phyloP scores from a whole-genome alignment of 306 rosid species.

The Dryas alaskensis region DNA sequence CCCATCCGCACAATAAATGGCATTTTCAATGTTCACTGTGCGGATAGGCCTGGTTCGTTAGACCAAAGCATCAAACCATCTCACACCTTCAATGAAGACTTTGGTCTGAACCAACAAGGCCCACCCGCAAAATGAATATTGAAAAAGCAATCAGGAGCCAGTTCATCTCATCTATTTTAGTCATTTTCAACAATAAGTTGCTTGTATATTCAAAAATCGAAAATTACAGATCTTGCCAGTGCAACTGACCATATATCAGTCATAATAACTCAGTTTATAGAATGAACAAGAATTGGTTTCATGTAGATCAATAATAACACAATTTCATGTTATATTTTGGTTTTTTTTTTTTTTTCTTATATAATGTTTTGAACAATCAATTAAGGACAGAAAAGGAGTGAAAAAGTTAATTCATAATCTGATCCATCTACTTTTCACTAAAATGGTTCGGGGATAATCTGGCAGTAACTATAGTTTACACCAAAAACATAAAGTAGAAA shows the following conservation, averaged over 20 bases:
- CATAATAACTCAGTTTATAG: background rate
- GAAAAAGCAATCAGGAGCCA: background rate
- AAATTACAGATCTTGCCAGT: background rate
- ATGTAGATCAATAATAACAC: background rate
- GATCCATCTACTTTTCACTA: background rate
- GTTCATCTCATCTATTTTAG: background rate
- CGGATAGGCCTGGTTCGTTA: no score
- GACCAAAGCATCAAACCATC: no score
- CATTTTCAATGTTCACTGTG: no score
- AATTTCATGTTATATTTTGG: background rate
- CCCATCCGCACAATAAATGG: no score
- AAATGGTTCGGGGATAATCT: background rate
- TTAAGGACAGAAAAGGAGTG: background rate
- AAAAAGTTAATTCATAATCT: background rate
- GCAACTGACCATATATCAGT: background rate
- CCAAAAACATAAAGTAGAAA: background rate
- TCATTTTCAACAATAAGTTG: background rate
- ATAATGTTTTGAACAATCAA: background rate
- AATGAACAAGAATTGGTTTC: constrained; percentile 1
- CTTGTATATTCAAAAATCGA: background rate
- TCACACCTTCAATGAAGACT: background rate
- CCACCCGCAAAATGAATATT: background rate
- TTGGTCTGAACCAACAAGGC: background rate
- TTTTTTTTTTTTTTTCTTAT: background rate
- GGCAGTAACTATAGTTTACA: background rate